Percentiles rank a stretch among this genome's conserved stretches.
phyloP scores from a whole-genome alignment of 768 basidiomycete genomes.

The Sistotremastrum niveocremeum region DNA sequence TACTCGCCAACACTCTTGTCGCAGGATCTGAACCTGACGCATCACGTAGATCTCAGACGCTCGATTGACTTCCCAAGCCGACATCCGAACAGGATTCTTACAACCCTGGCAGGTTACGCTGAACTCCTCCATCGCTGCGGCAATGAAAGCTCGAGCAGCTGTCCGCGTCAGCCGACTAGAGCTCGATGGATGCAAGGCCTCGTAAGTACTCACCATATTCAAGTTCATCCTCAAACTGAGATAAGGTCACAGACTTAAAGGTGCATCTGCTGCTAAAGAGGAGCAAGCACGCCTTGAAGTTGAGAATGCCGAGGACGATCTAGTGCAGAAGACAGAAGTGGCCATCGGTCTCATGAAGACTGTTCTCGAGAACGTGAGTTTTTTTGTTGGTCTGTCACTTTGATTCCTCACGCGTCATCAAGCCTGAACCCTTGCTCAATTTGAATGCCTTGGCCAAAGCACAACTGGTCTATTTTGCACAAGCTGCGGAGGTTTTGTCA shows the following conservation, averaged over 20 bases:
- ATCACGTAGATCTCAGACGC: constrained; percentile 44
- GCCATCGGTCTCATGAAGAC: constrained; percentile 96
- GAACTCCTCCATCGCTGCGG: constrained; percentile 69
- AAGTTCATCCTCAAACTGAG: neutral
- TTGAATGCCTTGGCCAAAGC: constrained; percentile 86
- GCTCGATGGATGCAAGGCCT: constrained; percentile 82
- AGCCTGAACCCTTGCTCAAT: constrained; percentile 96
- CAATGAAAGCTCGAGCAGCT: constrained; percentile 84
- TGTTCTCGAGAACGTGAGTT: constrained; percentile 88
- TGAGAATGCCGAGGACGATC: constrained; percentile 88
- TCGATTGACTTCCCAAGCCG: constrained; percentile 64
- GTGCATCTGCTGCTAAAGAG: constrained; percentile 56
- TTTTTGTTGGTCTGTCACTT: neutral
- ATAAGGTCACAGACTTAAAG: constrained; percentile 65
- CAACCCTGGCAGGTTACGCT: constrained; percentile 83
- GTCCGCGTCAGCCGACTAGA: constrained; percentile 72
- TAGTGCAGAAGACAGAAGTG: constrained; percentile 96
- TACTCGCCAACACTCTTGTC: neutral
- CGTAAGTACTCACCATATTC: constrained; percentile 31
- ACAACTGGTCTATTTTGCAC: constrained; percentile 57
- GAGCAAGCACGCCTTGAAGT: constrained; percentile 89
- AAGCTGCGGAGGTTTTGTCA: constrained; percentile 71
- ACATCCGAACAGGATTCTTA: constrained; percentile 54
- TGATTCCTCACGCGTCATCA: neutral
- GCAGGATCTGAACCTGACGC: neutral